These are phyloP conservation scores for Aspergillus eucalypticola DNA, from an alignment of 2,329 filamentous ascomycete species.

Conservation along the genomic window DNA sequence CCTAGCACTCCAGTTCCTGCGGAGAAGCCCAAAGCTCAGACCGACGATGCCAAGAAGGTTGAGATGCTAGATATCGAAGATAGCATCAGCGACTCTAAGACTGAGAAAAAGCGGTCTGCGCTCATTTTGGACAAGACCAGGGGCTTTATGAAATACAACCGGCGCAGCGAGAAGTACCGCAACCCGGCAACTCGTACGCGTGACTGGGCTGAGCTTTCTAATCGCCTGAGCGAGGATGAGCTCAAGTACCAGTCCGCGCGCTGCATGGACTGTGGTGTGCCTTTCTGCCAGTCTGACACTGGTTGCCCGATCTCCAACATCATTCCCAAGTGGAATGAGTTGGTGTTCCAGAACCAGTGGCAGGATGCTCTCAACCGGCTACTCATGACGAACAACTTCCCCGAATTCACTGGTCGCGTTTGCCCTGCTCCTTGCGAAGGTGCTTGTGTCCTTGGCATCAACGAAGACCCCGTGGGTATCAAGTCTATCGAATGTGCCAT, in stretches of 20 bases:
- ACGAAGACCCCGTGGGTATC: conserved; percentile 94
- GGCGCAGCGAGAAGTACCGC: conserved; percentile 90
- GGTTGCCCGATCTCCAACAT: conserved; percentile 97
- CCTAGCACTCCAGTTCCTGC: conserved; percentile 59
- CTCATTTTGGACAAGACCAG: conserved; percentile 96
- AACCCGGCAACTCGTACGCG: conserved; percentile 78
- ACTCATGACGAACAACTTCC: conserved; percentile 97
- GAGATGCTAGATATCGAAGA: conserved; percentile 87
- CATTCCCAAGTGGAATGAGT: conserved; percentile 94
- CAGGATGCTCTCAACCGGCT: conserved; percentile 86
- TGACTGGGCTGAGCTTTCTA: conserved; percentile 90
- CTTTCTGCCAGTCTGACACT: conserved; percentile 95
- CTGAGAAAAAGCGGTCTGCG: conserved; percentile 85
- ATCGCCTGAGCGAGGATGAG: conserved; percentile 86
- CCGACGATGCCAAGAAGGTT: conserved; percentile 62
- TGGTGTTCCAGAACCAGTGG: conserved; percentile 78
- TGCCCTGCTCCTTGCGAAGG: conserved; percentile 96
- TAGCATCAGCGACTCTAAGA: conserved; percentile 77
- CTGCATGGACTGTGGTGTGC: conserved; percentile 98
- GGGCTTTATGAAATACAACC: conserved; percentile 96
- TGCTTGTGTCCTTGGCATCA: conserved; percentile 93
- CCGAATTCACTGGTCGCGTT: conserved; percentile 94
- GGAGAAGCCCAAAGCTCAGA: conserved; percentile 60
- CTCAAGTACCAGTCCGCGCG: conserved; percentile 95
- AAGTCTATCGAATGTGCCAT: conserved; percentile 98